phyloP scores from a whole-genome alignment of 495 filamentous ascomycete genomes.

The Penicillium silybi region DNA sequence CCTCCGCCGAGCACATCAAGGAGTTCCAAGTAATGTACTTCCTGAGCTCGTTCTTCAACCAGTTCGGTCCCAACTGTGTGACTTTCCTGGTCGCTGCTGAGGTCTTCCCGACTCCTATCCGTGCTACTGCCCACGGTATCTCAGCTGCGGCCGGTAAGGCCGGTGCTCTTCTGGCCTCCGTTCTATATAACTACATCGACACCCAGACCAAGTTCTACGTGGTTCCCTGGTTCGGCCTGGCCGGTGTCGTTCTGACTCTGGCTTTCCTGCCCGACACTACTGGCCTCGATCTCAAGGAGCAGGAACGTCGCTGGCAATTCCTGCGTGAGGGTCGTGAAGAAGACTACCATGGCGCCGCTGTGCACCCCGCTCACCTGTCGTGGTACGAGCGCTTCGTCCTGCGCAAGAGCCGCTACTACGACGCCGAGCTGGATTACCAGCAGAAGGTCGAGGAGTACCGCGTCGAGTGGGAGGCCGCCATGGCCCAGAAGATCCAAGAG shows the following conservation, averaged over 20 bases:
- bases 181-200: slow-evolving; percentile 86
- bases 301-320: slow-evolving; percentile 82
- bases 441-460: slow-evolving; percentile 78
- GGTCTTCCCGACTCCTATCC: slow-evolving; percentile 84
- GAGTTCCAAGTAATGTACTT: slow-evolving; percentile 92
- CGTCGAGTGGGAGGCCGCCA: slow-evolving; percentile 56
- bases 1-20: slow-evolving; percentile 56
- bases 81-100: slow-evolving; percentile 91
- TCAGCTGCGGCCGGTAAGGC: slow-evolving; percentile 79
- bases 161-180: slow-evolving; percentile 76
- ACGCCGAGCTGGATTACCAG: slow-evolving; percentile 72
- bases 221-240: slow-evolving; percentile 87
- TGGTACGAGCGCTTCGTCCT: slow-evolving; percentile 66
- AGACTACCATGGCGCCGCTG: slow-evolving; percentile 85
- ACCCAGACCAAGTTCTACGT: slow-evolving; percentile 76
- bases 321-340: slow-evolving; percentile 67
- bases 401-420: slow-evolving; percentile 69
- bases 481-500: slow-evolving; percentile 47
- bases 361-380: slow-evolving; percentile 81
- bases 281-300: slow-evolving; percentile 88
- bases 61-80: slow-evolving; percentile 89
- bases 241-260: slow-evolving; percentile 69
- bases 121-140: slow-evolving; percentile 86
- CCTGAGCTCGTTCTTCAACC: slow-evolving; percentile 90
- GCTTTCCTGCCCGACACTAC: slow-evolving; percentile 90